phyloP scores from a whole-genome alignment of 345 rosid species.

The Gynandropsis gynandra region DNA sequence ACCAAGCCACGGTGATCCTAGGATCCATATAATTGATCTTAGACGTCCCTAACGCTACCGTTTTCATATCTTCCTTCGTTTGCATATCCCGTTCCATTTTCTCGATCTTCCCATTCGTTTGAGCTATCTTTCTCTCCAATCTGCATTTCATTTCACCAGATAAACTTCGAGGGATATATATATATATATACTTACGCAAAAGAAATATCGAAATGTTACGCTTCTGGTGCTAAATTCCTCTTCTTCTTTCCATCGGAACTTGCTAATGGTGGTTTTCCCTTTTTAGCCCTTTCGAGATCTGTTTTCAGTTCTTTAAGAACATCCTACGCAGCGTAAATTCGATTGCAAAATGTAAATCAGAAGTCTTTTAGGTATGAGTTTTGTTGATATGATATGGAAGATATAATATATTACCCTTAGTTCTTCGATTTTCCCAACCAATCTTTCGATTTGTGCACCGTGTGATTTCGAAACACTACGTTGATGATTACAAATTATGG shows the following conservation, averaged over 20 bases:
- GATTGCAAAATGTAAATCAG: background rate
- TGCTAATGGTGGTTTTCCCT: conserved; percentile 80
- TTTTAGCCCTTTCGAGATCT: conserved; percentile 77
- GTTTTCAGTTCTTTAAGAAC: conserved; percentile 52
- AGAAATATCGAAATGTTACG: conserved; percentile 38
- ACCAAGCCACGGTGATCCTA: conserved; percentile 97
- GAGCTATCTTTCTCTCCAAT: conserved; percentile 61
- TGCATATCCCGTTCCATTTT: conserved; percentile 63
- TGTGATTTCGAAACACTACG: conserved; percentile 85
- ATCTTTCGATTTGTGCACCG: conserved; percentile 62
- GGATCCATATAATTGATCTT: conserved; percentile 96
- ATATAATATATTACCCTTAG: conserved; percentile 48
- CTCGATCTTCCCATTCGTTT: conserved; percentile 62
- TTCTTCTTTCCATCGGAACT: conserved; percentile 81
- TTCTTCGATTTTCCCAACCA: conserved; percentile 69
- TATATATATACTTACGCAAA: no score
- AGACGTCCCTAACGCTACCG: conserved; percentile 91
- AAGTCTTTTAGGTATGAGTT: background rate
- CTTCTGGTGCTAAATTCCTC: conserved; percentile 66
- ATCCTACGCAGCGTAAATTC: conserved; percentile 33
- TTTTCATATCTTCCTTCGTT: conserved; percentile 84
- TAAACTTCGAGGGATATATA: background rate
- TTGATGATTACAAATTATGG: conserved; percentile 97
- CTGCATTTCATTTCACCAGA: conserved; percentile 33
- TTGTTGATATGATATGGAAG: background rate